These are phyloP conservation scores for Calocera viscosa DNA, from an alignment of 768 basidiomycete genomes.

Conservation along the genomic window DNA sequence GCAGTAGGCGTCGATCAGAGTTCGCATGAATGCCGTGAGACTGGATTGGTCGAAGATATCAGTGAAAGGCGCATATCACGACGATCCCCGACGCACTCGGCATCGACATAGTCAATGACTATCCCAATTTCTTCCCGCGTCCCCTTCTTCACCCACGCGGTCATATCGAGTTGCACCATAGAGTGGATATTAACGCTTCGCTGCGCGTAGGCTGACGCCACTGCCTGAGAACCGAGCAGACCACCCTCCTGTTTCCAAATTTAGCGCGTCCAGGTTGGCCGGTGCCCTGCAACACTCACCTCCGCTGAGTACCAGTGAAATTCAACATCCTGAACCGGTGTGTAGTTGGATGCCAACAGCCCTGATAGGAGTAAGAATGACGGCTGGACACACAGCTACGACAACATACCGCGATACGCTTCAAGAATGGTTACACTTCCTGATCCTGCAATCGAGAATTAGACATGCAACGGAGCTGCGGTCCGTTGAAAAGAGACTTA, in stretches of 20 bases:
- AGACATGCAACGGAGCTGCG: not conserved
- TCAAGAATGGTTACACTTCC: constrained; percentile 72
- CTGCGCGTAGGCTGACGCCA: constrained; percentile 61
- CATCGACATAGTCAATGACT: constrained; percentile 72
- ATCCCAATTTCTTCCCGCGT: constrained; percentile 56
- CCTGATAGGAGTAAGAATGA: constrained; percentile 15
- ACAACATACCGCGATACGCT: constrained; percentile 26
- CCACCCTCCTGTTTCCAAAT: constrained; percentile 51
- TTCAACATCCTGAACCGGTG: constrained; percentile 51
- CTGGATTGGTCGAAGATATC: constrained; percentile 29
- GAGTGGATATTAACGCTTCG: constrained; percentile 55
- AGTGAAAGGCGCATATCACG: not conserved
- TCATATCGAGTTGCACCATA: constrained; percentile 85
- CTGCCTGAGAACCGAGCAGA: constrained; percentile 78
- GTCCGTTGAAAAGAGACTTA: constrained; percentile 2
- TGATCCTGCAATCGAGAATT: constrained; percentile 32
- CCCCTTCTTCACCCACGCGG: constrained; percentile 82
- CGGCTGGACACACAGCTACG: not conserved
- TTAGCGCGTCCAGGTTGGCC: not conserved
- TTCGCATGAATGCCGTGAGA: constrained; percentile 68
- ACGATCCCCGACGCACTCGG: constrained; percentile 30
- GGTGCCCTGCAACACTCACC: constrained; percentile 27
- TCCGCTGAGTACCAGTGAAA: constrained; percentile 81
- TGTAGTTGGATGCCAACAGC: constrained; percentile 55
- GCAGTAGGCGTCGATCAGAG: constrained; percentile 64